A percentile compares a stretch with the other conserved stretches of the same genome.
Evolutionary conservation across 2,329 filamentous ascomycete species (phyloP).

Genomic region (Colletotrichum melonis): DNA sequence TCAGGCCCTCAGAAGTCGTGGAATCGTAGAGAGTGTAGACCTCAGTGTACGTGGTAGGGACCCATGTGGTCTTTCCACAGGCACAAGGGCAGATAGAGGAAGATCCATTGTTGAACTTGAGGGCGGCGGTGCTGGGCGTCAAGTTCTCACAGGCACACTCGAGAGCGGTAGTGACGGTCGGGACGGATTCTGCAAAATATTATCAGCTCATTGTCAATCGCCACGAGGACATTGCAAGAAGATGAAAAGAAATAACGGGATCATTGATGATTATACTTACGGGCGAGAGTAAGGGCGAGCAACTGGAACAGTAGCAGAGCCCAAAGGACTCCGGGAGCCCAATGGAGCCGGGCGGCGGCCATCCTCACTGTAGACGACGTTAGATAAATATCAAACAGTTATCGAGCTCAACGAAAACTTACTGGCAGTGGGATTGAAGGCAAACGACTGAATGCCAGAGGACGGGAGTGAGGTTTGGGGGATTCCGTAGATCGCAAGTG

Average conservation of each 20-base stretch:
- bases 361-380: neutral
- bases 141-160: slow-evolving; percentile 5
- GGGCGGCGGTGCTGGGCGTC: neutral
- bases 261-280: neutral
- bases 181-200: neutral
- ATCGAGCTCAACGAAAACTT: neutral
- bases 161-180: neutral
- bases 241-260: fast-evolving
- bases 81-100: neutral
- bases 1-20: neutral
- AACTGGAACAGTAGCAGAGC: neutral
- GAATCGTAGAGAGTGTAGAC: slow-evolving; percentile 15
- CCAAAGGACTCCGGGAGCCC: neutral
- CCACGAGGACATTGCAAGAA: fast-evolving
- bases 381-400: neutral
- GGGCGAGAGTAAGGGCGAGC: neutral
- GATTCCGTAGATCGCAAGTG: neutral
- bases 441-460: neutral
- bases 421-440: neutral
- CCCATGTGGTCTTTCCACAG: neutral
- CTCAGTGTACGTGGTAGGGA: slow-evolving; percentile 2
- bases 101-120: neutral
- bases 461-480: neutral
- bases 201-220: neutral
- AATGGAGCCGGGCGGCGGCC: neutral